Conservation (phyloP, 345 rosid species). For the Lepidium sativum region DNA sequence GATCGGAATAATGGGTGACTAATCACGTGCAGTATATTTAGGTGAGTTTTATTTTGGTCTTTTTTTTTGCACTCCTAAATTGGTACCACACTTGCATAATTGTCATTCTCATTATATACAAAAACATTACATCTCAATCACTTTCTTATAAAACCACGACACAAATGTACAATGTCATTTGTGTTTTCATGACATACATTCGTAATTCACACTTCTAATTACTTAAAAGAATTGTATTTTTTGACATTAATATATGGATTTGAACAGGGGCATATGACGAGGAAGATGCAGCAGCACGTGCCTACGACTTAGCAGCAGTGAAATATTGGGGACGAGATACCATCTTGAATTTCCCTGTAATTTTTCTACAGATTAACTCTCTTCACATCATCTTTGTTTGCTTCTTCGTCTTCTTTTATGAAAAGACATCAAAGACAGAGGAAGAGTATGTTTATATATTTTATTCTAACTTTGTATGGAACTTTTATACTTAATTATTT, state of each 20-base stretch:
- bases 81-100: conserved; percentile 6
- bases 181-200: background rate
- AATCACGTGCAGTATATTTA: conserved; percentile 35
- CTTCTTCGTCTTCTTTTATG: background rate
- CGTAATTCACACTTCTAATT: background rate
- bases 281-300: conserved; percentile 91
- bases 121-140: background rate
- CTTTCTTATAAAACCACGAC: background rate
- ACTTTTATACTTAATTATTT: background rate
- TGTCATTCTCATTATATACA: background rate
- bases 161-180: background rate
- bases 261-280: conserved; percentile 78
- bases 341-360: conserved; percentile 78
- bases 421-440: no score
- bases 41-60: conserved; percentile 30
- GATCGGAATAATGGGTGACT: conserved; percentile 28
- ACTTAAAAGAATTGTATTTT: no score
- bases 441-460: background rate
- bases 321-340: conserved; percentile 92
- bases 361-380: background rate
- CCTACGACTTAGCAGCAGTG: conserved; percentile 93
- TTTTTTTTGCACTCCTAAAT: conserved; percentile 11
- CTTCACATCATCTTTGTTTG: conserved; percentile 16
- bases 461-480: background rate
- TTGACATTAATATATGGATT: background rate